Evolutionary conservation across 2,329 filamentous ascomycete genomes (phyloP).

Genomic region (Epichloe gansuensis): DNA sequence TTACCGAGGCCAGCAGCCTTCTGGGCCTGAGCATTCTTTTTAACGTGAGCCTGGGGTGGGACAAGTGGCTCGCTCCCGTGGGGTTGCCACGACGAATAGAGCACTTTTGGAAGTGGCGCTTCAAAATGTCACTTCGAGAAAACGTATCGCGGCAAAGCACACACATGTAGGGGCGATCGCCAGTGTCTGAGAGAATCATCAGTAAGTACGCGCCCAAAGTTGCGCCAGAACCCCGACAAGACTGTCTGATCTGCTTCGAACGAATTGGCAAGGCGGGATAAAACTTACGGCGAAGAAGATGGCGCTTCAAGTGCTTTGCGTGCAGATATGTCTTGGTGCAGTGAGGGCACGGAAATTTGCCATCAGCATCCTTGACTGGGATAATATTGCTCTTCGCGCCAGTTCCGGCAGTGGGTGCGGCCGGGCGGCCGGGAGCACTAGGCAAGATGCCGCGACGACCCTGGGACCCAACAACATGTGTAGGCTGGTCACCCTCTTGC

Average conservation of each 20-base stretch:
- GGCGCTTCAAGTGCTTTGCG: constrained; percentile 93
- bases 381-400: constrained; percentile 70
- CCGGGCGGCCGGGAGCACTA: constrained; percentile 75
- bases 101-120: constrained; percentile 98
- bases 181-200: constrained; percentile 58
- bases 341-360: constrained; percentile 95
- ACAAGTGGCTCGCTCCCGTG: constrained; percentile 86
- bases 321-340: constrained; percentile 98
- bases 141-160: constrained; percentile 97
- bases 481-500: constrained; percentile 53
- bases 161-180: constrained; percentile 96
- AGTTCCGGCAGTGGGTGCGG: constrained; percentile 59
- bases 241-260: background rate
- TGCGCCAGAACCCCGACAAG: constrained; percentile 1
- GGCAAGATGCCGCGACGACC: constrained; percentile 84
- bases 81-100: constrained; percentile 93
- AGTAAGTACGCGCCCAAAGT: constrained; percentile 16
- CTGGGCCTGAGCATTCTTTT: constrained; percentile 56
- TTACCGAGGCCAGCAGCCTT: constrained; percentile 40
- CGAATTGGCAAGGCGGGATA: background rate
- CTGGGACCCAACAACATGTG: constrained; percentile 90
- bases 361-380: constrained; percentile 89
- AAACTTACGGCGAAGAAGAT: constrained; percentile 85
- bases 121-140: constrained; percentile 93
- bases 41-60: constrained; percentile 80